These are phyloP conservation scores for Yamadazyma dendronema DNA, from an alignment of 1,139 yeast genomes.

Conservation along the genomic window DNA sequence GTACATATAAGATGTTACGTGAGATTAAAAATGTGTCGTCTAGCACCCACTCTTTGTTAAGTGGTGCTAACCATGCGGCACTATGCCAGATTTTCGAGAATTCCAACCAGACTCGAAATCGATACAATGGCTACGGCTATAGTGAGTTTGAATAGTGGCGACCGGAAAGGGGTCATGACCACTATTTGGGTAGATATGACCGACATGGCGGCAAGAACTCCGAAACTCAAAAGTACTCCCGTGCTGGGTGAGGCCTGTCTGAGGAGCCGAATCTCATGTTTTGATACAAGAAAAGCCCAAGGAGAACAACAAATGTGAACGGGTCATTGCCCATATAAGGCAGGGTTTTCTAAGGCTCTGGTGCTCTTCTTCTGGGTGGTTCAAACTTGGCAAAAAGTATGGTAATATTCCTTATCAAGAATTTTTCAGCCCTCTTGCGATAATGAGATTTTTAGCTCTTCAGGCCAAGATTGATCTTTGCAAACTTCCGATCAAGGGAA, in stretches of 20 bases:
- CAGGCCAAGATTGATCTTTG: slow-evolving; percentile 23
- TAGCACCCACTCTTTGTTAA: too few species aligned
- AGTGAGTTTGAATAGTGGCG: background rate
- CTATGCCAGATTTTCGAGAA: background rate
- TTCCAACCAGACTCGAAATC: background rate
- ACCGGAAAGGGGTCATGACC: background rate
- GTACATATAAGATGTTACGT: too few species aligned
- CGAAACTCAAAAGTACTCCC: background rate
- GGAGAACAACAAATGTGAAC: slow-evolving; percentile 2
- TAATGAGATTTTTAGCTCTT: background rate
- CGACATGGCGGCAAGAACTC: background rate
- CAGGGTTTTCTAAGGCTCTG: too few species aligned
- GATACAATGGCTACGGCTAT: background rate
- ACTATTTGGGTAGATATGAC: slow-evolving; percentile 2
- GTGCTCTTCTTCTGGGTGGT: background rate
- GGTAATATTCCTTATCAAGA: too few species aligned
- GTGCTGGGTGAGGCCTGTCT: background rate
- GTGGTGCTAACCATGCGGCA: too few species aligned
- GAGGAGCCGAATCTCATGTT: too few species aligned
- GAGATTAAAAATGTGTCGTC: too few species aligned
- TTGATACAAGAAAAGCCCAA: slow-evolving; percentile 2
- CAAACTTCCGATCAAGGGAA: slow-evolving; percentile 43
- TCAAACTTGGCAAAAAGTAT: background rate
- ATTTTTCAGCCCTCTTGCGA: too few species aligned
- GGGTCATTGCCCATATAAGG: slow-evolving; percentile 1